Conservation (phyloP, 2,329 filamentous ascomycete genomes). For the Ceratocystis albifundus region DNA sequence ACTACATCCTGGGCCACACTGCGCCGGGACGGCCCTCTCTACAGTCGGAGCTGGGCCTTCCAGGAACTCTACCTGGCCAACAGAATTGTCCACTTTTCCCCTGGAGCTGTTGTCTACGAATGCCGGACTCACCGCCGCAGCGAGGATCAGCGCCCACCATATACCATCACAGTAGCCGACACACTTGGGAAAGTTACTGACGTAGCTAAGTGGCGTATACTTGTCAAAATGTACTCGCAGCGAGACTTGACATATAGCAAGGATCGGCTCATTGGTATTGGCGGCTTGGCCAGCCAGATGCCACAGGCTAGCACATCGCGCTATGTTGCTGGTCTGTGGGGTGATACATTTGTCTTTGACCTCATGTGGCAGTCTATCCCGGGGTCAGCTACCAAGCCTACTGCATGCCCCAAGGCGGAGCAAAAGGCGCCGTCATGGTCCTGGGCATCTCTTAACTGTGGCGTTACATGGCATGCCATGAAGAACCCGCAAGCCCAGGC, state of each 20-base stretch:
- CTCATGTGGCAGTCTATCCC: slow-evolving; percentile 22
- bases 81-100: slow-evolving; percentile 15
- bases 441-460: slow-evolving; percentile 21
- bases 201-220: slow-evolving; percentile 27
- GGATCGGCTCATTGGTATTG: slow-evolving; percentile 29
- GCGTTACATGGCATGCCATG: slow-evolving; percentile 23
- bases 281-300: slow-evolving; percentile 27
- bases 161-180: slow-evolving; percentile 26
- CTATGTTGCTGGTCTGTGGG: slow-evolving; percentile 30
- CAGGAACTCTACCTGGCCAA: slow-evolving; percentile 20
- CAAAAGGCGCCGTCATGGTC: slow-evolving; percentile 23
- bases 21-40: slow-evolving; percentile 23
- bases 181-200: slow-evolving; percentile 22
- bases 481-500: slow-evolving; percentile 23
- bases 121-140: slow-evolving; percentile 26
- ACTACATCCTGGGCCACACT: slow-evolving; percentile 22
- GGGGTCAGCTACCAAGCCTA: slow-evolving; percentile 17
- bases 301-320: slow-evolving; percentile 24
- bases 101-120: slow-evolving; percentile 25
- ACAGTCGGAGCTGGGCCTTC: slow-evolving; percentile 25
- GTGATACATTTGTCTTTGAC: slow-evolving; percentile 22
- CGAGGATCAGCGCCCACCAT: slow-evolving; percentile 19
- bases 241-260: slow-evolving; percentile 24
- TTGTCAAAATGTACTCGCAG: slow-evolving; percentile 28
- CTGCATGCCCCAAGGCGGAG: slow-evolving; percentile 15